phyloP scores from a whole-genome alignment of 306 rosid species.

The Argentina anserina region DNA sequence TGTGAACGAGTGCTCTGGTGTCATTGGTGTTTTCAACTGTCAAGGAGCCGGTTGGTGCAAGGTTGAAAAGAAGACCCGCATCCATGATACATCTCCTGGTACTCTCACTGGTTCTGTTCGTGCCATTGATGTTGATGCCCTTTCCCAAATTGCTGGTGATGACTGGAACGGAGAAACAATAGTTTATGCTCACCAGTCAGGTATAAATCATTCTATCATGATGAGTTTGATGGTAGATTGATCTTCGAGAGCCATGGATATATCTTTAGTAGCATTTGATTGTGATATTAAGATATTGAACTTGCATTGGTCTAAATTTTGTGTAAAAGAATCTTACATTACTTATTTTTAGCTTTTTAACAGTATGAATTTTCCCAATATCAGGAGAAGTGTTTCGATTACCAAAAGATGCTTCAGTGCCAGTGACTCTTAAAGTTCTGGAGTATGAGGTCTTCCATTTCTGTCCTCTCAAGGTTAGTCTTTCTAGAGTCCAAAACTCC shows the following conservation, averaged over 20 bases:
- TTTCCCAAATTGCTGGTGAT: slow-evolving; percentile 59
- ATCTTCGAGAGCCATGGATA: not conserved
- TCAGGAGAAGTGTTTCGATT: slow-evolving; percentile 74
- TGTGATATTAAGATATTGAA: not conserved
- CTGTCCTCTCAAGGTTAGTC: slow-evolving; percentile 67
- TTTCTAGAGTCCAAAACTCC: not conserved
- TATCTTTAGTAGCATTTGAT: not conserved
- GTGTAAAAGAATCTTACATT: not conserved
- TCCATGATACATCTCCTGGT: slow-evolving; percentile 70
- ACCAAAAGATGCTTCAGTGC: slow-evolving; percentile 75
- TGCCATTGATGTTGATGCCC: slow-evolving; percentile 63
- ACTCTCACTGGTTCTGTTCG: slow-evolving; percentile 61
- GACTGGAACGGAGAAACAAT: slow-evolving; percentile 73
- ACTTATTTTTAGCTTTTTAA: not conserved
- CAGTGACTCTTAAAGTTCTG: slow-evolving; percentile 68
- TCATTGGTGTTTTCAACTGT: slow-evolving; percentile 90
- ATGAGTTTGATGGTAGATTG: not conserved
- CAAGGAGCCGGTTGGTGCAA: slow-evolving; percentile 99
- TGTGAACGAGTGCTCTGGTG: slow-evolving; percentile 84
- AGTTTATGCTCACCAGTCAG: slow-evolving; percentile 64
- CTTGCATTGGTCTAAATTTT: not conserved
- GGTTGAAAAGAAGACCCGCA: slow-evolving; percentile 64
- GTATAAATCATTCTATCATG: slow-evolving; percentile 25
- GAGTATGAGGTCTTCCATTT: slow-evolving; percentile 88
- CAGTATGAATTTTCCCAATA: not conserved